phyloP scores from a whole-genome alignment of 495 filamentous ascomycete genomes.

The Neurospora sp. region DNA sequence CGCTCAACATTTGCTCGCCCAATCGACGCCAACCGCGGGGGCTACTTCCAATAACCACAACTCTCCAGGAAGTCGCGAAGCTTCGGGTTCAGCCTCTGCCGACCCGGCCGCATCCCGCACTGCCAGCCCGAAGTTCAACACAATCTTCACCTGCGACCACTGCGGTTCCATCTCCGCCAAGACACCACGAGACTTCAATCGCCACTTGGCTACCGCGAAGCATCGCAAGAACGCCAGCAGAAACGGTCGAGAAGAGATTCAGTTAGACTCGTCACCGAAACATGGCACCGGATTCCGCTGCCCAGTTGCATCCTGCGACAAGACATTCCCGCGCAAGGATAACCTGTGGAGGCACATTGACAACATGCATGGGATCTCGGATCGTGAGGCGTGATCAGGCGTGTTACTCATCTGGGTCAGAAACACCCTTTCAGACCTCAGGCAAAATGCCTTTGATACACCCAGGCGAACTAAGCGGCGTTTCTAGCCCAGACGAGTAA shows the following conservation, averaged over 20 bases:
- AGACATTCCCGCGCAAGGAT: not conserved
- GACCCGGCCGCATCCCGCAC: not conserved
- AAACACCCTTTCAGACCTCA: too few species aligned
- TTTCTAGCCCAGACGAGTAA: too few species aligned
- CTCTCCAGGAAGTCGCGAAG: not conserved
- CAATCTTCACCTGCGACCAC: not conserved
- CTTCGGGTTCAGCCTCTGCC: not conserved
- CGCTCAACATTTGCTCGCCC: not conserved
- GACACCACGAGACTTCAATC: not conserved
- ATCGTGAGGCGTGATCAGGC: not conserved
- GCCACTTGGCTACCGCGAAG: not conserved
- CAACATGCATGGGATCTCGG: not conserved
- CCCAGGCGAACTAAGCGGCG: too few species aligned
- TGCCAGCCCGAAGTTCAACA: not conserved
- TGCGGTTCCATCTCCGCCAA: not conserved
- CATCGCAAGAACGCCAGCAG: not conserved
- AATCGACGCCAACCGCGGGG: not conserved
- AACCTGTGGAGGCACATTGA: not conserved
- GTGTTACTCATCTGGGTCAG: not conserved
- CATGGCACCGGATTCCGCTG: not conserved
- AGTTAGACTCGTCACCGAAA: not conserved
- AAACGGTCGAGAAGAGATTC: not conserved
- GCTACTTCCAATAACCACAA: rapidly evolving
- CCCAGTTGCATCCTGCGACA: not conserved
- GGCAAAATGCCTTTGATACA: too few species aligned